phyloP scores from a whole-genome alignment of 768 basidiomycete species.

The Mycena filopes region DNA sequence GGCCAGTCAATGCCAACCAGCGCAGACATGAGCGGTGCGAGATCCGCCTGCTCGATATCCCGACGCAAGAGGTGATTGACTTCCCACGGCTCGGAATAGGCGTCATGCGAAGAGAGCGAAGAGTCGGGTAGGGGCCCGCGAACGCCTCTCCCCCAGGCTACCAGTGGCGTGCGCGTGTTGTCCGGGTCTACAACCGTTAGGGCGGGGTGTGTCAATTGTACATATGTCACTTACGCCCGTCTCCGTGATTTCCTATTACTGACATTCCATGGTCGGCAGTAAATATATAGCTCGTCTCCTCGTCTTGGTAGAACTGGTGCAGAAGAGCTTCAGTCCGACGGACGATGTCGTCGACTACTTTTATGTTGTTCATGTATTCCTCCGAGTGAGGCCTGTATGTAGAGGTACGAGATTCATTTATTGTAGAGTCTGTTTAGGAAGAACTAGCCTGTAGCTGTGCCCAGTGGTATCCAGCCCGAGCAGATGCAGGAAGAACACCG shows the following conservation, averaged over 20 bases:
- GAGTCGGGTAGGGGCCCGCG: constrained; percentile 73
- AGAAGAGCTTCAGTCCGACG: constrained; percentile 71
- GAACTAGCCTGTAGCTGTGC: too few relatives aligned
- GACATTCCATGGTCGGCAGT: constrained; percentile 95
- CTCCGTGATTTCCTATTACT: constrained; percentile 87
- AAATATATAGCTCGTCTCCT: constrained; percentile 80
- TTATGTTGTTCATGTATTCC: constrained; percentile 91
- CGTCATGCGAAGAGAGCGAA: constrained; percentile 71
- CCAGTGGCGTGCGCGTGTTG: constrained; percentile 85
- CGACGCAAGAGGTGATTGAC: constrained; percentile 67
- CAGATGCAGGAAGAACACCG: constrained; percentile 86
- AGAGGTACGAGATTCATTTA: too few relatives aligned
- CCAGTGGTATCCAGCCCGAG: constrained; percentile 89
- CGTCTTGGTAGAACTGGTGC: constrained; percentile 70
- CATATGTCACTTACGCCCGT: constrained; percentile 67
- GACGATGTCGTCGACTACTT: constrained; percentile 81
- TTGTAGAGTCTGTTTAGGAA: constrained; percentile 84
- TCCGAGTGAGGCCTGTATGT: too few relatives aligned
- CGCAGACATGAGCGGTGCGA: constrained; percentile 81
- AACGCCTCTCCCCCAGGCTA: constrained; percentile 85
- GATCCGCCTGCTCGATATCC: constrained; percentile 87
- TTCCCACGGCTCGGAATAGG: constrained; percentile 73
- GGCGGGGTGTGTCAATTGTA: constrained; percentile 5
- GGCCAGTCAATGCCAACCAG: constrained; percentile 81
- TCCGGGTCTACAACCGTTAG: constrained; percentile 71